phyloP scores from a whole-genome alignment of 2,329 filamentous ascomycete species.

The Penicillium thymicola region DNA sequence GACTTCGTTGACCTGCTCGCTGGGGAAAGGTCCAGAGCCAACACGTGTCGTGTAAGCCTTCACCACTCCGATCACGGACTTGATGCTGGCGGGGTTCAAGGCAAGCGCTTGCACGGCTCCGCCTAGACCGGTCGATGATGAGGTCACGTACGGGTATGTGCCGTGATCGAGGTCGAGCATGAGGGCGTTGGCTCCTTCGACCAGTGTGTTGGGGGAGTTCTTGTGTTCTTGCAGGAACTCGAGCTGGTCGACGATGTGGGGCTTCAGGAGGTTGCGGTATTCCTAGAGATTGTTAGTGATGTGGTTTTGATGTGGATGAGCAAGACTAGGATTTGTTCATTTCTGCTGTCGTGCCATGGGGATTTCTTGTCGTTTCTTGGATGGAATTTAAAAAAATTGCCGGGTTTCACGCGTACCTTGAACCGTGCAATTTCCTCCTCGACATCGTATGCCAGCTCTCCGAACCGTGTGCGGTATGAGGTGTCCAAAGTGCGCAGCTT shows the following conservation, averaged over 20 bases:
- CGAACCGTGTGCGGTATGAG: constrained; percentile 56
- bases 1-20: constrained; percentile 56
- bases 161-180: constrained; percentile 59
- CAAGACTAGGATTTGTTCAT: not conserved
- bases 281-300: constrained; percentile 24
- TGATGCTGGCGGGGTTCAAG: constrained; percentile 55
- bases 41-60: constrained; percentile 64
- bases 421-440: constrained; percentile 59
- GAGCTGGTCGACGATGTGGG: constrained; percentile 45
- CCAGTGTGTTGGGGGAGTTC: constrained; percentile 54
- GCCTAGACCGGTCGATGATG: constrained; percentile 48
- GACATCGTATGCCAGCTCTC: constrained; percentile 57
- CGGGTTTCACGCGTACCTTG: constrained; percentile 43
- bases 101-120: constrained; percentile 58
- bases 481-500: constrained; percentile 53
- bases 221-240: constrained; percentile 55
- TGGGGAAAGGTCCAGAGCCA: constrained; percentile 60
- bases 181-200: constrained; percentile 63
- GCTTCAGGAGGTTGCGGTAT: constrained; percentile 37
- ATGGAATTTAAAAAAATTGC: not conserved
- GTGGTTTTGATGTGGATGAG: not conserved
- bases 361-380: not conserved
- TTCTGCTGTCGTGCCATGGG: not conserved
- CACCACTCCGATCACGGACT: constrained; percentile 60
- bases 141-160: constrained; percentile 51